A percentile compares a stretch with the other conserved stretches of the same genome.
Conservation (phyloP, 2,329 filamentous ascomycete genomes). For the Talaromyces islandicus region DNA sequence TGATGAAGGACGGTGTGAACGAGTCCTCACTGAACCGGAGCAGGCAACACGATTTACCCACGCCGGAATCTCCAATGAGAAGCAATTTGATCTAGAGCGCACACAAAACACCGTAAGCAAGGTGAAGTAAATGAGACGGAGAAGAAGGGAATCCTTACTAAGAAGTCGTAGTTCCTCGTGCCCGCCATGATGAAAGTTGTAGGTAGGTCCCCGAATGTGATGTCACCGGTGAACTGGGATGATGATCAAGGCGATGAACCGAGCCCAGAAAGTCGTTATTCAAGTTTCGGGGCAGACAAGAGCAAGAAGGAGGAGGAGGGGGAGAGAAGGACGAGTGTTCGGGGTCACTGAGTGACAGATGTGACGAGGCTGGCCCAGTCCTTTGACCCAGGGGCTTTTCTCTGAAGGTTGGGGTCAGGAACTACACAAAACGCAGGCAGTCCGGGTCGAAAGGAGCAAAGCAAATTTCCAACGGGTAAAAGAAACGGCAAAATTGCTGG, state of each 20-base stretch:
- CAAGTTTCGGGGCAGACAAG: background rate
- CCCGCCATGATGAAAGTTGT: constrained; percentile 64
- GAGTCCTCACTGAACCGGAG: constrained; percentile 96
- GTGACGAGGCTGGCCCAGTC: background rate
- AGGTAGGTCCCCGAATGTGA: constrained; percentile 1
- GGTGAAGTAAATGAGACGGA: background rate
- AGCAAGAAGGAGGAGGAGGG: background rate
- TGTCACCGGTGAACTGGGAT: constrained; percentile 1
- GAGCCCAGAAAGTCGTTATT: background rate
- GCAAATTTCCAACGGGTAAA: background rate
- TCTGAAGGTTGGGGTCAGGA: background rate
- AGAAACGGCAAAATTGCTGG: background rate
- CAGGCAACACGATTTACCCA: constrained; percentile 95
- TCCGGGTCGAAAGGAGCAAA: background rate
- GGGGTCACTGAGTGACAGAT: background rate
- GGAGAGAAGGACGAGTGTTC: background rate
- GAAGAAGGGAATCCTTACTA: constrained; percentile 58
- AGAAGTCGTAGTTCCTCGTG: constrained; percentile 98
- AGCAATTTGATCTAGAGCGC: constrained; percentile 82
- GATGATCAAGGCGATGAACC: background rate
- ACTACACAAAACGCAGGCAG: background rate
- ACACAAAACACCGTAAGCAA: background rate
- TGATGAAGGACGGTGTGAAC: constrained; percentile 96
- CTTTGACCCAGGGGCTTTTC: background rate
- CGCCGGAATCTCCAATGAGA: constrained; percentile 92